These are phyloP conservation scores for Choanephora cucurbitarum DNA, from an alignment of 371 early-diverging fungal genomes.

Conservation along the genomic window DNA sequence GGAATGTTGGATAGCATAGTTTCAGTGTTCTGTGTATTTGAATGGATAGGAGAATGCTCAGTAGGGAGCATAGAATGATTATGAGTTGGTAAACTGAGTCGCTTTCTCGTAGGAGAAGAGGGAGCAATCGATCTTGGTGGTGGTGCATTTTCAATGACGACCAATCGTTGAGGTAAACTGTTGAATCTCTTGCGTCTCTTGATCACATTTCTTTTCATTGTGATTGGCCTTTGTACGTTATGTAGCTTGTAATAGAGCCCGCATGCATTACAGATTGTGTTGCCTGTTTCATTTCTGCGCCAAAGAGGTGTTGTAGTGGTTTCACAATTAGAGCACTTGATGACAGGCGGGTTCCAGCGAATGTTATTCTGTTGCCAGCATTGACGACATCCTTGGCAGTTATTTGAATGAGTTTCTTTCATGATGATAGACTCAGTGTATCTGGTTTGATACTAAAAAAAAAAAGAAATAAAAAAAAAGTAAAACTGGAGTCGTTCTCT, in stretches of 20 bases:
- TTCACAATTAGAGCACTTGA: slow-evolving; percentile 74
- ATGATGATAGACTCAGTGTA: not conserved
- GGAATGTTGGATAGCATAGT: slow-evolving; percentile 23
- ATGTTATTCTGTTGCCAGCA: slow-evolving; percentile 18
- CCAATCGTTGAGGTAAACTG: slow-evolving; percentile 15
- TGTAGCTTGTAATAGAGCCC: slow-evolving; percentile 87
- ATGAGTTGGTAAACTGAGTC: not conserved
- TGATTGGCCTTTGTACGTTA: slow-evolving; percentile 69
- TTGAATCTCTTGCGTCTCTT: slow-evolving; percentile 76
- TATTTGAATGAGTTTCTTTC: not conserved
- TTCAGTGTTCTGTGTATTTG: slow-evolving; percentile 1
- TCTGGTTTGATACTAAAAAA: not conserved
- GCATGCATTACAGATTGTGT: slow-evolving; percentile 85
- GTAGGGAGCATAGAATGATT: slow-evolving; percentile 1
- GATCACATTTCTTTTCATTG: slow-evolving; percentile 80
- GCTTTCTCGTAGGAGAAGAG: slow-evolving; percentile 1
- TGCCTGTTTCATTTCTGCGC: slow-evolving; percentile 79
- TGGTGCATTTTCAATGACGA: not conserved
- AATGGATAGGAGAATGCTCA: slow-evolving; percentile 4
- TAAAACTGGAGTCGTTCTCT: not conserved
- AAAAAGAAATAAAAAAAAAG: not conserved
- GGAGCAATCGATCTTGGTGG: too few relatives aligned
- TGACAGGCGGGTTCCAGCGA: slow-evolving; percentile 23
- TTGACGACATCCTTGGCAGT: slow-evolving; percentile 22
- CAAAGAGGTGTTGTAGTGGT: slow-evolving; percentile 89